A percentile compares a stretch with the other conserved stretches of the same genome.
Conservation (phyloP, 768 basidiomycete genomes). For the Phaeotremella skinneri region DNA sequence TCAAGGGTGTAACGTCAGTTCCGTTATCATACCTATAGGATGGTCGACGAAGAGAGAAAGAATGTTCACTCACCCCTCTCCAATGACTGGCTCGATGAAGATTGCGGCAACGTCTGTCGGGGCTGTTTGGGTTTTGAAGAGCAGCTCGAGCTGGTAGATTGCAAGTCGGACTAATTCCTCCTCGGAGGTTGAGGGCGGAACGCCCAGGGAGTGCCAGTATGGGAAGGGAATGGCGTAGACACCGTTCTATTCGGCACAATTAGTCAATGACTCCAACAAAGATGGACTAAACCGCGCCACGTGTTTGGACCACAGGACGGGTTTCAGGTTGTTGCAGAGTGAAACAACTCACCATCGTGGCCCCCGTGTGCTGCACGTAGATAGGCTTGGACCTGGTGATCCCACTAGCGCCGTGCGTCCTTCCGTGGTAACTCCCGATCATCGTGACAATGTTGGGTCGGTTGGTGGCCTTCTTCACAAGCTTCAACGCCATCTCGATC, state of each 20-base stretch:
- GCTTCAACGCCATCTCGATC: slow-evolving; percentile 82
- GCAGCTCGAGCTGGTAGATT: slow-evolving; percentile 75
- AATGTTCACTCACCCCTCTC: slow-evolving; percentile 64
- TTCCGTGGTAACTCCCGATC: slow-evolving; percentile 89
- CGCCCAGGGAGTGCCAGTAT: slow-evolving; percentile 82
- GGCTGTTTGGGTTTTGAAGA: slow-evolving; percentile 74
- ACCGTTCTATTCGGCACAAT: slow-evolving; percentile 57
- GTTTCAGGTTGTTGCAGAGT: neutral
- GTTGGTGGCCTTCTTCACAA: slow-evolving; percentile 73
- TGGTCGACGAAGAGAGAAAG: neutral
- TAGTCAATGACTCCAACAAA: neutral
- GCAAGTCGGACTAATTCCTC: slow-evolving; percentile 63
- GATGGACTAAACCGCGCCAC: too few relatives aligned
- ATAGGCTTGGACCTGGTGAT: slow-evolving; percentile 91
- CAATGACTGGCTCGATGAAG: slow-evolving; percentile 86
- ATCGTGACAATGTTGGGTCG: slow-evolving; percentile 85
- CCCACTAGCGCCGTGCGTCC: slow-evolving; percentile 89
- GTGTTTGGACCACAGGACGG: slow-evolving; percentile 21
- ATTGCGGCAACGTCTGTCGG: slow-evolving; percentile 90
- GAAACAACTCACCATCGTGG: slow-evolving; percentile 68
- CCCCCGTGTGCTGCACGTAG: slow-evolving; percentile 73
- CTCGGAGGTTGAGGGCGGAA: slow-evolving; percentile 60
- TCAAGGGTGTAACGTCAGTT: neutral
- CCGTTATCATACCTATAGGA: too few relatives aligned
- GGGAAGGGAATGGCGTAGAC: slow-evolving; percentile 80